These are phyloP conservation scores for Kwoniella pini DNA, from an alignment of 768 basidiomycete species.

Conservation along the genomic window DNA sequence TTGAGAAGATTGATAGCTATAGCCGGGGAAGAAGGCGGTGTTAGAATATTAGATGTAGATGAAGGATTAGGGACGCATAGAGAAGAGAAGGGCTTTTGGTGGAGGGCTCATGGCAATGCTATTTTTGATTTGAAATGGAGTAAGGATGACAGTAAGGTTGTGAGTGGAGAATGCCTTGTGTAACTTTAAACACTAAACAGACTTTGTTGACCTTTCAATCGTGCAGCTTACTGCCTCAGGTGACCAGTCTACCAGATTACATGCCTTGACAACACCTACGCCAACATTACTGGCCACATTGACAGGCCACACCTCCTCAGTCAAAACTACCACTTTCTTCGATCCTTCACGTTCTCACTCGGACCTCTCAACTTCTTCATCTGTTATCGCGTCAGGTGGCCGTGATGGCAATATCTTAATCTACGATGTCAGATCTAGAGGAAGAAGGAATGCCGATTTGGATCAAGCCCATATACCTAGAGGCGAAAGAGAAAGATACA, in stretches of 20 bases:
- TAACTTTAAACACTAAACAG: too few relatives aligned
- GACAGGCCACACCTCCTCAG: constrained; percentile 45
- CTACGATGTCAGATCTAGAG: constrained; percentile 46
- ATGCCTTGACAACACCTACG: constrained; percentile 30
- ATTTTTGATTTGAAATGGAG: constrained; percentile 54
- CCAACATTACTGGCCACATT: constrained; percentile 43
- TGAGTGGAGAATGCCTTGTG: constrained; percentile 31
- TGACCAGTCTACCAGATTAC: constrained; percentile 43
- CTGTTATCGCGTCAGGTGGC: constrained; percentile 43
- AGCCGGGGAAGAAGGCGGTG: constrained; percentile 46
- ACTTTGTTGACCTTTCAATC: too few relatives aligned
- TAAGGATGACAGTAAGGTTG: constrained; percentile 38
- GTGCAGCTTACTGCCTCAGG: constrained; percentile 51
- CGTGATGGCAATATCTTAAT: constrained; percentile 53
- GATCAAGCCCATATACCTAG: neutral
- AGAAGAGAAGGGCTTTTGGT: constrained; percentile 47
- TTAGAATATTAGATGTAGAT: constrained; percentile 45
- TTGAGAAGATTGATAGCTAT: constrained; percentile 39
- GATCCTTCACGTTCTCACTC: constrained; percentile 37
- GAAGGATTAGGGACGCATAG: constrained; percentile 31
- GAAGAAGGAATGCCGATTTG: constrained; percentile 10
- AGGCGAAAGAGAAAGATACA: constrained; percentile 31
- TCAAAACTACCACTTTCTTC: constrained; percentile 49
- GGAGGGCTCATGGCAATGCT: constrained; percentile 50
- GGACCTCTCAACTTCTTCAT: constrained; percentile 22